Evolutionary conservation across 1,284 basidiomycete genomes (phyloP).

Genomic region (Schizophyllum commune): DNA sequence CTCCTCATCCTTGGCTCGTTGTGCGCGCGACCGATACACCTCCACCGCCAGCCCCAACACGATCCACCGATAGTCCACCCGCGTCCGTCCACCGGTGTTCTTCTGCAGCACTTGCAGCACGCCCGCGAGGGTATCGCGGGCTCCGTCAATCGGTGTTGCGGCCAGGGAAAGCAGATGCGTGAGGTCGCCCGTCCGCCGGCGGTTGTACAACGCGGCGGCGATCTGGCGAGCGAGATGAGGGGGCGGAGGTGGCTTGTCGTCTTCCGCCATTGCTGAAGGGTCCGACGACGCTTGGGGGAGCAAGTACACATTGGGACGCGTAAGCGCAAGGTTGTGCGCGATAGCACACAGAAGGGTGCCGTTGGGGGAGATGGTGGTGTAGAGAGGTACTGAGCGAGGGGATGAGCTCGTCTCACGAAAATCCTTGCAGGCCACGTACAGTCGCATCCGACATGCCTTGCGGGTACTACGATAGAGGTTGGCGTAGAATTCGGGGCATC

Average conservation of each 20-base stretch:
- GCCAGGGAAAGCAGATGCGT: not conserved
- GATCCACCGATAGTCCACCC: not conserved
- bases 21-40: not conserved
- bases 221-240: constrained; percentile 7
- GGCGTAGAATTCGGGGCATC: not conserved
- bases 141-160: not conserved
- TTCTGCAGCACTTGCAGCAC: not conserved
- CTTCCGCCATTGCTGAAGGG: not conserved
- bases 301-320: not conserved
- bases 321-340: not conserved
- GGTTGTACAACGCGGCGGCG: not conserved
- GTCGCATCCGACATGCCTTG: not conserved
- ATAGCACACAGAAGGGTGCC: not conserved
- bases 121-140: not conserved
- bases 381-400: not conserved
- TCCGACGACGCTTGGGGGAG: not conserved
- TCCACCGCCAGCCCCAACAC: not conserved
- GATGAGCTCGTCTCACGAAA: not conserved
- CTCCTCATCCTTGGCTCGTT: not conserved
- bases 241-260: constrained; percentile 15
- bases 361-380: not conserved
- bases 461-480: not conserved
- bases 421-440: not conserved
- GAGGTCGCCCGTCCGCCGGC: not conserved
- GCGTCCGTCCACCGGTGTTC: not conserved